Percentiles rank a stretch among this genome's conserved stretches.
Conservation (phyloP, 768 basidiomycete species). For the Mycena galericulata region DNA sequence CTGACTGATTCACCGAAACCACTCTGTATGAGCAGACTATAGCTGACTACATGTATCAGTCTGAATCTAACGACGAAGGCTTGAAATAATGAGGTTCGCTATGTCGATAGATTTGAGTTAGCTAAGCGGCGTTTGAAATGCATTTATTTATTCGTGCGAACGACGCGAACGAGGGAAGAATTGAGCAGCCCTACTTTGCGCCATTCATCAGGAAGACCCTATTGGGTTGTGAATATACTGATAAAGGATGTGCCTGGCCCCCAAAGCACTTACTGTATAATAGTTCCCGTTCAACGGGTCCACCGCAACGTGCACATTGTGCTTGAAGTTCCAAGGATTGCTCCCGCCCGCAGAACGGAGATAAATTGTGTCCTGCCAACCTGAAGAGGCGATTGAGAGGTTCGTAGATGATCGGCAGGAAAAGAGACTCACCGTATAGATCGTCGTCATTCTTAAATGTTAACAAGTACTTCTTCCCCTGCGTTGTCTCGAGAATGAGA, state of each 20-base stretch:
- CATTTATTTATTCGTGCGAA: too few relatives aligned
- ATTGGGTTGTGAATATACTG: too few relatives aligned
- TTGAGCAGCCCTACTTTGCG: too few relatives aligned
- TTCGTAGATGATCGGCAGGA: background rate
- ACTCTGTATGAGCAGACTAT: too few relatives aligned
- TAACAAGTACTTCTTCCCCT: background rate
- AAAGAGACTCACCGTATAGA: constrained; percentile 11
- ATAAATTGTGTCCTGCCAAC: constrained; percentile 22
- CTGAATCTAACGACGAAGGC: too few relatives aligned
- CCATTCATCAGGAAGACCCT: background rate
- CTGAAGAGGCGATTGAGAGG: background rate
- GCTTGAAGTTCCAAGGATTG: background rate
- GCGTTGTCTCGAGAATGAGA: constrained; percentile 1
- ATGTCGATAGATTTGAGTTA: too few relatives aligned
- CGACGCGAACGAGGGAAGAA: too few relatives aligned
- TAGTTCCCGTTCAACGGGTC: background rate
- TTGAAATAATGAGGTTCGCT: too few relatives aligned
- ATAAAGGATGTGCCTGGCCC: background rate
- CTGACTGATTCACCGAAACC: too few relatives aligned
- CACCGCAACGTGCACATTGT: constrained; percentile 5
- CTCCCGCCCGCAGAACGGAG: background rate
- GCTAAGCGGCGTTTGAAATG: too few relatives aligned
- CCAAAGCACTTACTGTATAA: background rate
- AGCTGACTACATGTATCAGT: too few relatives aligned
- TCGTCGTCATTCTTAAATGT: constrained; percentile 12